Evolutionary conservation across 257 asterid genomes (phyloP).

Genomic region (Solanum tarijense): DNA sequence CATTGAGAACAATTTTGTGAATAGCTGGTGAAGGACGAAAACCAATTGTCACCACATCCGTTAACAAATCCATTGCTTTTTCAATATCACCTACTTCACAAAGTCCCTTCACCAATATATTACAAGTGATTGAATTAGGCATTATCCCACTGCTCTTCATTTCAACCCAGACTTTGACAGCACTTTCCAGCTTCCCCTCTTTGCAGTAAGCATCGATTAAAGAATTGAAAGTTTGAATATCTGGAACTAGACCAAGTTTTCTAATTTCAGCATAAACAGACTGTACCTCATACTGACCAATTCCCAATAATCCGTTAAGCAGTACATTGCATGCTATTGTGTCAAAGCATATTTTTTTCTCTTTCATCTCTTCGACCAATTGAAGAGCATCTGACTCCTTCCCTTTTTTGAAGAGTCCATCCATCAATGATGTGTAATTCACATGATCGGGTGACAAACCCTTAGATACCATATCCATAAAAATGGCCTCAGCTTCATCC

Average conservation of each 20-base stretch:
- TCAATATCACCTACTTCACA: conserved; percentile 52
- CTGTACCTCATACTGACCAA: conserved; percentile 52
- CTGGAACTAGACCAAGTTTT: conserved; percentile 56
- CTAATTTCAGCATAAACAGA: conserved; percentile 48
- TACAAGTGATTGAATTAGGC: conserved; percentile 58
- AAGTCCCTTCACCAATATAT: conserved; percentile 60
- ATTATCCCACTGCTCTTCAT: conserved; percentile 48
- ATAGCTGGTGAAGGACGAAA: conserved; percentile 41
- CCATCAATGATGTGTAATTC: conserved; percentile 76
- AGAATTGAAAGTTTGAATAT: conserved; percentile 63
- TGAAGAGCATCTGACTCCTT: conserved; percentile 60
- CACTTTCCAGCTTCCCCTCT: conserved; percentile 52
- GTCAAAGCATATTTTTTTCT: conserved; percentile 52
- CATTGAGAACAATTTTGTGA: conserved; percentile 47
- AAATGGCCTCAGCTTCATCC: conserved; percentile 55
- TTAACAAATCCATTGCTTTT: conserved; percentile 47
- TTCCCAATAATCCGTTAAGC: conserved; percentile 60
- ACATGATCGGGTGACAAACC: conserved; percentile 68
- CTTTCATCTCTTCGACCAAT: conserved; percentile 53
- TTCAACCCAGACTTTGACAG: conserved; percentile 47
- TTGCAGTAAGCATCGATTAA: conserved; percentile 59
- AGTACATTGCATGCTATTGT: conserved; percentile 58
- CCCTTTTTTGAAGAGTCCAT: conserved; percentile 75
- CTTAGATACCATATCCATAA: conserved; percentile 30
- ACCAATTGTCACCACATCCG: conserved; percentile 43